phyloP scores from a whole-genome alignment of 1,284 basidiomycete species.

The Porodaedalea pini region DNA sequence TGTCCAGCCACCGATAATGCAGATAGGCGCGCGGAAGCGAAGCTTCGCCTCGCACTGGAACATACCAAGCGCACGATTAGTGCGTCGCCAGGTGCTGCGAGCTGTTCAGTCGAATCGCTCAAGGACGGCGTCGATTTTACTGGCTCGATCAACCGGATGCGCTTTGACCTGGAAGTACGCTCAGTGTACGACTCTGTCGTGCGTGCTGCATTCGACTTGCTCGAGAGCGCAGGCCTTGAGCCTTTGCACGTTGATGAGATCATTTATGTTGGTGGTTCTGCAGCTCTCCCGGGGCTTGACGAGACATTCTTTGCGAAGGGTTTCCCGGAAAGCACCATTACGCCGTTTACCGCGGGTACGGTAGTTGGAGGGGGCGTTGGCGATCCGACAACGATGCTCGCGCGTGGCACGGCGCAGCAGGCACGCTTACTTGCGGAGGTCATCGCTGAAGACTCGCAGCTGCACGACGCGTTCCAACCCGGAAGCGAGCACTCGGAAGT shows the following conservation, averaged over 20 bases:
- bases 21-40: conserved; percentile 89
- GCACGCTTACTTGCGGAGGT: conserved; percentile 62
- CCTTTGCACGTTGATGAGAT: conserved; percentile 85
- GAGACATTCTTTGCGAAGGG: conserved; percentile 62
- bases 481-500: conserved; percentile 44
- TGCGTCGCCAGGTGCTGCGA: conserved; percentile 84
- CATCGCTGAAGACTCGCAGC: conserved; percentile 48
- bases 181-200: conserved; percentile 73
- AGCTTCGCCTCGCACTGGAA: conserved; percentile 90
- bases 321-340: conserved; percentile 65
- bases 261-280: conserved; percentile 87
- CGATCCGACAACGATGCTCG: conserved; percentile 88
- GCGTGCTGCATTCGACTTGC: conserved; percentile 57
- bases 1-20: conserved; percentile 52
- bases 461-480: conserved; percentile 50
- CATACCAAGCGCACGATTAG: conserved; percentile 93
- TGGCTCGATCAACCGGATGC: conserved; percentile 87
- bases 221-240: conserved; percentile 65
- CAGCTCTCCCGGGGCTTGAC: conserved; percentile 82
- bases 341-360: conserved; percentile 61
- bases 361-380: conserved; percentile 66
- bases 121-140: conserved; percentile 95
- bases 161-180: conserved; percentile 87
- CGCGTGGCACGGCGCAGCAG: conserved; percentile 86
- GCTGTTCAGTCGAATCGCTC: conserved; percentile 89